A percentile compares a stretch with the other conserved stretches of the same genome.
phyloP scores from a whole-genome alignment of 108 stramenopile species.

The Craspedostauros australis region DNA sequence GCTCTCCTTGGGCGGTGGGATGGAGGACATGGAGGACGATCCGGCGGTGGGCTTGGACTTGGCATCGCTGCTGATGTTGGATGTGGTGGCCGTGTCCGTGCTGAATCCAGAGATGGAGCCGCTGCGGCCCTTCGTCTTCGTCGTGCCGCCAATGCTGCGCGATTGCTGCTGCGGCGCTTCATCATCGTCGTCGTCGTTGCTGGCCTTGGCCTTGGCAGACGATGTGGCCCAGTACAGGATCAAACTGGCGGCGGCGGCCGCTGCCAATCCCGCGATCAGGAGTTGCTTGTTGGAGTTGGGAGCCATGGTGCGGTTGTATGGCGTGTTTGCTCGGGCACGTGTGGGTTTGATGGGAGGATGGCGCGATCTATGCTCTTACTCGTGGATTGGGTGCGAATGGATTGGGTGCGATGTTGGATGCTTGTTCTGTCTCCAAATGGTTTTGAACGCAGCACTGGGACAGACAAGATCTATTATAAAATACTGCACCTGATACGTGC shows the following conservation, averaged over 20 bases:
- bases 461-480: too few relatives aligned
- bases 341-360: too few relatives aligned
- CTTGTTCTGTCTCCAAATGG: too few relatives aligned
- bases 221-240: conserved; percentile 13
- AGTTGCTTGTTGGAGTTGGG: conserved; percentile 20
- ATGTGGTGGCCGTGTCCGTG: conserved; percentile 24
- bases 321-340: too few relatives aligned
- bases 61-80: neutral
- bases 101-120: neutral
- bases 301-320: too few relatives aligned
- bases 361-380: too few relatives aligned
- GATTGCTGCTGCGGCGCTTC: neutral
- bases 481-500: too few relatives aligned
- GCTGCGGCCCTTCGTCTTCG: neutral
- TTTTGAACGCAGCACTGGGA: too few relatives aligned
- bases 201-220: neutral
- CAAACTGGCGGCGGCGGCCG: conserved; percentile 21
- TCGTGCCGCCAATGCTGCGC: too few relatives aligned
- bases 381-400: too few relatives aligned
- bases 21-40: too few relatives aligned
- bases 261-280: conserved; percentile 15
- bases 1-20: neutral
- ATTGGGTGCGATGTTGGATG: too few relatives aligned
- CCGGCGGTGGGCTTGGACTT: neutral
- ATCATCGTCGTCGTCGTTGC: conserved; percentile 9